These are phyloP conservation scores for Erodium moschatum DNA, from an alignment of 441 rosid genomes.

Conservation along the genomic window DNA sequence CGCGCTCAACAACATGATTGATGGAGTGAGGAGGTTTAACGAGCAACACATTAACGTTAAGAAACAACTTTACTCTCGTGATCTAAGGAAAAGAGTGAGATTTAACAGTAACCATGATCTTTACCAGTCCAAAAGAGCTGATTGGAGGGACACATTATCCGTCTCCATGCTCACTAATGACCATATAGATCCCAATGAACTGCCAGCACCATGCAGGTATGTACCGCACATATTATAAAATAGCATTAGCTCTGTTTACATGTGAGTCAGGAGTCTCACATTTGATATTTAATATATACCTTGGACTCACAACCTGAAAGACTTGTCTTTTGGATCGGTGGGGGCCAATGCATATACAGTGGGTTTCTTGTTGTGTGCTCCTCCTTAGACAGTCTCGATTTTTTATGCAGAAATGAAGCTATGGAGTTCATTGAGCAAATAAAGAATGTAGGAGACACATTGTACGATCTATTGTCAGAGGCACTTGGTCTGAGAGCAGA, in stretches of 20 bases:
- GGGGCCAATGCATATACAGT: too few species aligned
- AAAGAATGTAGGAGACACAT: not conserved
- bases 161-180: constrained; percentile 20
- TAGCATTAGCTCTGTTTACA: too few species aligned
- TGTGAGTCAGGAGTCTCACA: too few species aligned
- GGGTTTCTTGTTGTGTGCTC: too few species aligned
- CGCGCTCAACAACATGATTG: constrained; percentile 13
- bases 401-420: not conserved
- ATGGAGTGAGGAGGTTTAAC: constrained; percentile 17
- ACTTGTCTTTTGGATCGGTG: too few species aligned
- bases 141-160: constrained; percentile 28
- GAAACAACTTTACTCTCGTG: constrained; percentile 19
- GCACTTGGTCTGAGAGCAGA: constrained; percentile 22
- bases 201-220: constrained; percentile 23
- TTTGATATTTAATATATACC: too few species aligned
- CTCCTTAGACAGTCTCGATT: too few species aligned
- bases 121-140: constrained; percentile 14
- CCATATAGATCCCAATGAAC: constrained; percentile 17
- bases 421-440: constrained; percentile 6
- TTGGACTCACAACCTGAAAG: too few species aligned
- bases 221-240: too few species aligned
- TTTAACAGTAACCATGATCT: constrained; percentile 20
- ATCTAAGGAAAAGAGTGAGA: constrained; percentile 17
- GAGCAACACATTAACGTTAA: constrained; percentile 24
- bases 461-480: constrained; percentile 23